Evolutionary conservation across 2,329 filamentous ascomycete species (phyloP), one percentile per base, ranked within the genome.

Genomic region (Myriosclerotinia curreyana): DNA sequence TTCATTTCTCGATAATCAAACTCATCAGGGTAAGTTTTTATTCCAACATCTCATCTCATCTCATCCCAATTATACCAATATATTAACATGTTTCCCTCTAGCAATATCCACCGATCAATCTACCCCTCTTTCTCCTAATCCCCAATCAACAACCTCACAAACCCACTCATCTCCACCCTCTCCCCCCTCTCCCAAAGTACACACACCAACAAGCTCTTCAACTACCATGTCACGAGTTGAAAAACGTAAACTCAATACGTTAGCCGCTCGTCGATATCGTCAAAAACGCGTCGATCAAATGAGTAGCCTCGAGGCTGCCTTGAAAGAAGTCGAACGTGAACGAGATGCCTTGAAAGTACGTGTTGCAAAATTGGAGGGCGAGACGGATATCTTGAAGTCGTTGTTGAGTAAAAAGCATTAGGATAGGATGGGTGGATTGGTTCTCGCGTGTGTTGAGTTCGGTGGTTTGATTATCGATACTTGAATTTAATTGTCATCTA

Each of bases 221-320:
- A 31, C 42, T 28, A 31, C 53, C 36, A 53, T 48, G 20, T 65
- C 62, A 46, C 66, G 66, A 54, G 60, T 73, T 42, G 66, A 73
- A 42, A 89, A 89, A 75, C 85, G 88, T 36, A 83, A 84, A 66
- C 82, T 84, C 66, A 90, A 91, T 75, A 90, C 87, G 17, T 80
- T 89, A 66, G 87, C 88, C n/a, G 88, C 88, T 38, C 82, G 86
- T 66, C 86, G 87, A 66, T 90, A 89, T 73, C 84, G 88, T 34
- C 87, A 90, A 74, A 88, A 88, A 74, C 84, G 86, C 53, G 80
- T 90, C 42, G 87, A 90, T 70, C 84, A 86, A 66, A 83, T 89
- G 74, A 77, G 76, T 34, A 82, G 84, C 66, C 79, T 91, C 40
- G 87, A 90, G 74, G 74, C 77, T 11, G 81, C 83, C 25, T 76